Evolutionary conservation across 1,284 basidiomycete species (phyloP).

Genomic region (Papiliotrema nemorosa): DNA sequence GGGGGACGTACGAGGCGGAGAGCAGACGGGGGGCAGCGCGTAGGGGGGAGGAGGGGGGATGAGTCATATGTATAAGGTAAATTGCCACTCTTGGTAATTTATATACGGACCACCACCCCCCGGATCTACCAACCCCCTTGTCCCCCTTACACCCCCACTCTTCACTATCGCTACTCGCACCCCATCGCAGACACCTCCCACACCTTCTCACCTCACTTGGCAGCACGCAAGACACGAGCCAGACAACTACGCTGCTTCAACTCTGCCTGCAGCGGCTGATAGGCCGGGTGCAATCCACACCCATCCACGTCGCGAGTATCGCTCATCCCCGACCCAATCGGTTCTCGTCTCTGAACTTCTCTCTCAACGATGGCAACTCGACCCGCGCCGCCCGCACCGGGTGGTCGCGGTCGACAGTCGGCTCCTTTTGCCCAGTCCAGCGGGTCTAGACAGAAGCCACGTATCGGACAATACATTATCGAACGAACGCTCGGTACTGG

Average conservation of each 20-base stretch:
- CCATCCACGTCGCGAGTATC: not conserved
- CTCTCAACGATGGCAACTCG: conserved; percentile 35
- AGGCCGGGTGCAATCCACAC: too few relatives aligned
- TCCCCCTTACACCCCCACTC: not conserved
- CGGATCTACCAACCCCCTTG: not conserved
- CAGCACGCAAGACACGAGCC: not conserved
- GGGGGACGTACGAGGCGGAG: not conserved
- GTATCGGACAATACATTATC: conserved; percentile 51
- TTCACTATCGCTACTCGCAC: not conserved
- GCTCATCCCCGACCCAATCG: not conserved
- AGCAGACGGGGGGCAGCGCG: not conserved
- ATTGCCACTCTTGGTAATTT: conserved; percentile 13
- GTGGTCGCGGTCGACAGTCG: conserved; percentile 14
- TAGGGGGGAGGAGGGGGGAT: too few relatives aligned
- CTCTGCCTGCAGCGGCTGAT: too few relatives aligned
- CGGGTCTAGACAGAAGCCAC: conserved; percentile 31
- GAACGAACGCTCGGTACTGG: conserved; percentile 60
- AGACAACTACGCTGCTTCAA: too few relatives aligned
- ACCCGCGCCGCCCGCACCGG: conserved; percentile 41
- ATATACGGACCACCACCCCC: not conserved
- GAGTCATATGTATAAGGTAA: not conserved
- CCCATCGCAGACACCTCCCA: not conserved
- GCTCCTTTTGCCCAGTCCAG: too few relatives aligned
- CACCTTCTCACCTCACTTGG: not conserved
- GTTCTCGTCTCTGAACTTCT: not conserved